Conservation (phyloP, 2,329 filamentous ascomycete species). For the Epichloe brachyelytri region DNA sequence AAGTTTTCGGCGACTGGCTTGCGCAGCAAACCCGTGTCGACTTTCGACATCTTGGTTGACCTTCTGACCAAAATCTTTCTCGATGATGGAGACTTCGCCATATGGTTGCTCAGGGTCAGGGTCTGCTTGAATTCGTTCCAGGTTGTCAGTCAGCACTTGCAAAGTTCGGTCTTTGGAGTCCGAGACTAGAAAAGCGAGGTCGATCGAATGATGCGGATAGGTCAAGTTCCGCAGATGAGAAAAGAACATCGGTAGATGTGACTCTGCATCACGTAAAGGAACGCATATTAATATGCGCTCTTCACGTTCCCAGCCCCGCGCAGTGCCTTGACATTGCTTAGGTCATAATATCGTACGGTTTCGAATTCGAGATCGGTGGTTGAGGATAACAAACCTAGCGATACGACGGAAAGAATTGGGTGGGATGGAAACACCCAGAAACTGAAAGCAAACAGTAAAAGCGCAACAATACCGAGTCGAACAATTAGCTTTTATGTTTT, state of each 20-base stretch:
- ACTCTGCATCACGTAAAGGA: constrained; percentile 80
- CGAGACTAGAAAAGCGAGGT: constrained; percentile 91
- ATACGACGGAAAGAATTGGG: constrained; percentile 47
- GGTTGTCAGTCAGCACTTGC: constrained; percentile 56
- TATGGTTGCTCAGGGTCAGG: constrained; percentile 71
- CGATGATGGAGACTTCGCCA: constrained; percentile 92
- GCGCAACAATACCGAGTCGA: constrained; percentile 47
- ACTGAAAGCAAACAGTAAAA: constrained; percentile 51
- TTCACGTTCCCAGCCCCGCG: constrained; percentile 88
- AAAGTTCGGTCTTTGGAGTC: constrained; percentile 93
- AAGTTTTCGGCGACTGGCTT: constrained; percentile 83
- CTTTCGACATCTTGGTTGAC: constrained; percentile 97
- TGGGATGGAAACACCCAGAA: constrained; percentile 64
- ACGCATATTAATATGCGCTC: constrained; percentile 93
- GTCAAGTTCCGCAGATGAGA: constrained; percentile 93
- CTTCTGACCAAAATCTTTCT: constrained; percentile 97
- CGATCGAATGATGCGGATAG: constrained; percentile 92
- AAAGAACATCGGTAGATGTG: constrained; percentile 96
- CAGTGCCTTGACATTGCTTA: constrained; percentile 86
- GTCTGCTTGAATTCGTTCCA: constrained; percentile 69
- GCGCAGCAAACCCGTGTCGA: constrained; percentile 91
- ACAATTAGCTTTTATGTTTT: constrained; percentile 59
- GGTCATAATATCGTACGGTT: constrained; percentile 93
- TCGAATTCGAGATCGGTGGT: constrained; percentile 68
- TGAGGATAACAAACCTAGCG: constrained; percentile 57